phyloP scores from a whole-genome alignment of 31 red algal species.

The Odonthalia washingtoniensis region DNA sequence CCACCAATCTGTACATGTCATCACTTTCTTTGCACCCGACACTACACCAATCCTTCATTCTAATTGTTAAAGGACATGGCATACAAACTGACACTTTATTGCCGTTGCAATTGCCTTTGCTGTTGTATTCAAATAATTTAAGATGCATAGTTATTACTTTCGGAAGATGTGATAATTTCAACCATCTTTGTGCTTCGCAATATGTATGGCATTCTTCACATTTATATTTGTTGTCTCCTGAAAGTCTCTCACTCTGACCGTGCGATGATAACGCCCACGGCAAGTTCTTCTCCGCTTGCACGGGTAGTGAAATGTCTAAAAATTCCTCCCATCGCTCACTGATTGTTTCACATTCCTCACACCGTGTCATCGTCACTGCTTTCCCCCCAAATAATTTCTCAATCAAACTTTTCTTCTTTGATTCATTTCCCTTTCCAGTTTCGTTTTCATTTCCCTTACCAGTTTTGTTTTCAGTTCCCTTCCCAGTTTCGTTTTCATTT shows the following conservation, averaged over 20 bases:
- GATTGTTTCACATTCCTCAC: conserved; percentile 76
- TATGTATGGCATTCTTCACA: conserved; percentile 85
- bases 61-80: conserved; percentile 80
- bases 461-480: neutral
- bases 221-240: conserved; percentile 81
- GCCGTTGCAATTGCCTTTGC: conserved; percentile 41
- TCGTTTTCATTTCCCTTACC: neutral
- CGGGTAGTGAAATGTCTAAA: conserved; percentile 88
- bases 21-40: conserved; percentile 45
- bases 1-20: conserved; percentile 67
- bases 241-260: conserved; percentile 63
- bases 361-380: conserved; percentile 85
- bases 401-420: neutral
- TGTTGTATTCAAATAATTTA: conserved; percentile 84
- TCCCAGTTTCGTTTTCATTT: too few relatives aligned
- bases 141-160: conserved; percentile 91
- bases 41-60: conserved; percentile 74
- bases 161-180: conserved; percentile 76
- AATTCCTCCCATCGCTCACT: conserved; percentile 70
- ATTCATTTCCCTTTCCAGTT: neutral
- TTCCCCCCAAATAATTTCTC: conserved; percentile 73
- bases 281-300: conserved; percentile 66
- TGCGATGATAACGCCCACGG: conserved; percentile 76
- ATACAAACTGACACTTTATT: conserved; percentile 79
- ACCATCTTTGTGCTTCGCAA: conserved; percentile 89